Base-by-base conservation (phyloP, 1,284 basidiomycete genomes). In the Puccinia coronata region DNA sequence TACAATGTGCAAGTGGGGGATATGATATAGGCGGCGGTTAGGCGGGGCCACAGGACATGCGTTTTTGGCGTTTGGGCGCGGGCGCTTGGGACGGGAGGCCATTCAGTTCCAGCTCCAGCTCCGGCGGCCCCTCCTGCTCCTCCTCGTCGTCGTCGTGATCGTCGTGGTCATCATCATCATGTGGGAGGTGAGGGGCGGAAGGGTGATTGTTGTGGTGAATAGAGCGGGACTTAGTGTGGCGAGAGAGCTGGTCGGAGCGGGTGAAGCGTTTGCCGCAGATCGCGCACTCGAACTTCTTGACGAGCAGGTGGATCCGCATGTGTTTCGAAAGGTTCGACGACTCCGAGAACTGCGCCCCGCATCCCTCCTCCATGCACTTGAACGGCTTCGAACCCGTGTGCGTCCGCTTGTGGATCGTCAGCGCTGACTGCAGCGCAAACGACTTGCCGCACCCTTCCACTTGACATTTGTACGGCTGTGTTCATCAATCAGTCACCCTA, bases 301-400 rank as follows among this genome's bases (percentile, higher is more conserved):
- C 83, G 12, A 85, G 85, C 59, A 83, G 83, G 77, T 86, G 86
- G 31, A 83, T 83, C 31, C 85, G 82, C 71, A 84, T 70, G 80
- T 86, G 86, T 75, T 86, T 86, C 59, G 85, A 85, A 80, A 86
- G 72, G 77, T 86, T 86, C 80, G 84, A 85, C 31, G 84, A 84
- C 82, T 86, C 86, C 12, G 84, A 83, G 82, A 86, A 86, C n/a
- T 83, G 83, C 63, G 84, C 83, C 6, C 74, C 79, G 59, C 86
- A 86, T 8, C 84, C 85, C 0, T 84, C 83, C 25, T 82, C 83
- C 2, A 82, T 82, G 80, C 86, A 86, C 43, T 83, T 79, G 74
- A 86, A 86, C 25, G 86, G 86, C 72, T 85, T 84, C 28, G 83
- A 83, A 1, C 85, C 85, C 47, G 85, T 84, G 70, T 86, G 85